Evolutionary conservation across 116 monocot species (phyloP).

Genomic region (Phalaenopsis hybrid): DNA sequence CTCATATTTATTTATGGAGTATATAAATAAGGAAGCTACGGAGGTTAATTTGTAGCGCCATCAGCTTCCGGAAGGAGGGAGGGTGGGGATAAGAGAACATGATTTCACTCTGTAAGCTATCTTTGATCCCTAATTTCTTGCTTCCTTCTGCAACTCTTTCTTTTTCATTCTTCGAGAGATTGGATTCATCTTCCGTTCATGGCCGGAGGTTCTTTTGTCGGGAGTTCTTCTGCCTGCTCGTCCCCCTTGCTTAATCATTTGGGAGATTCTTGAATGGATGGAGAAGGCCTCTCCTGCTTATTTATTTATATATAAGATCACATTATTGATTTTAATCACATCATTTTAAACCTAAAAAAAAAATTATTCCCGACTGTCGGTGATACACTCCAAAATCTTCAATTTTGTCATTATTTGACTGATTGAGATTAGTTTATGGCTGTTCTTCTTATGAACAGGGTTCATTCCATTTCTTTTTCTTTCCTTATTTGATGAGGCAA

Average conservation of each 20-base stretch:
- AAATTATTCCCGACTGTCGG: no score
- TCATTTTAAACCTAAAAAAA: no score
- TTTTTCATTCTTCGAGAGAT: not conserved
- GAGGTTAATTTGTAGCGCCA: not conserved
- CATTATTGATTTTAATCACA: not conserved
- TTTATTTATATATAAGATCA: not conserved
- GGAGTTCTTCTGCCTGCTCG: not conserved
- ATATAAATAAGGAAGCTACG: not conserved
- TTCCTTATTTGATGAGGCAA: constrained; percentile 5
- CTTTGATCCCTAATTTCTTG: not conserved
- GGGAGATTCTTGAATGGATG: not conserved
- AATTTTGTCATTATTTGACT: not conserved
- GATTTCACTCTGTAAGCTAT: constrained; percentile 2
- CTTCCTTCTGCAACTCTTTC: not conserved
- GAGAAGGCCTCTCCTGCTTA: not conserved
- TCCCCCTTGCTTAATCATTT: not conserved
- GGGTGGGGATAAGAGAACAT: not conserved
- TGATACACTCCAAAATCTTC: not conserved
- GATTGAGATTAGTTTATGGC: not conserved
- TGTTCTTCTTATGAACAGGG: constrained; percentile 18
- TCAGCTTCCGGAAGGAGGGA: not conserved
- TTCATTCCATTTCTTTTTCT: constrained; percentile 19
- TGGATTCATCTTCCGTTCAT: not conserved
- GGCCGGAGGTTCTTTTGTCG: not conserved
- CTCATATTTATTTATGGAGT: not conserved